phyloP scores from a whole-genome alignment of 2,329 filamentous ascomycete genomes.

The Cyanodermella asteris region DNA sequence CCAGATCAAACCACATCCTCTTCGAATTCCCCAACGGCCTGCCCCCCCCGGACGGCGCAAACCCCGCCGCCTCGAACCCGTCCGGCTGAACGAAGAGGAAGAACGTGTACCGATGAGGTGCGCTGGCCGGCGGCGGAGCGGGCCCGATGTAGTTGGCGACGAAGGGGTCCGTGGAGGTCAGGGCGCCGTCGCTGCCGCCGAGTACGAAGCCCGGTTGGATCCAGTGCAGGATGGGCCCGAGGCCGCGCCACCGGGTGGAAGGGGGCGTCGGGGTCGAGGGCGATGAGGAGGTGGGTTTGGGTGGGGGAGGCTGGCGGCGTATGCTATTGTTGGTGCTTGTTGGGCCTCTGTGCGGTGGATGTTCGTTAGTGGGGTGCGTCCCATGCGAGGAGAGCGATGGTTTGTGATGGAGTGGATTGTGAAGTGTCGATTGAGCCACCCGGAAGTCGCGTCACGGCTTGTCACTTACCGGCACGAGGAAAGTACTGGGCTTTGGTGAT shows the following conservation, averaged over 20 bases:
- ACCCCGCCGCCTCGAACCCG: constrained; percentile 15
- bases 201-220: constrained; percentile 1
- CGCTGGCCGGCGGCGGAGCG: constrained; percentile 22
- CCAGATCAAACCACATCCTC: constrained; percentile 23
- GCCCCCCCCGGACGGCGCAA: constrained; percentile 16
- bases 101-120: constrained; percentile 28
- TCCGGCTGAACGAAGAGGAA: constrained; percentile 27
- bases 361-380: no score
- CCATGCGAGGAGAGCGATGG: no score
- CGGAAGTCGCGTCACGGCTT: no score
- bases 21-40: constrained; percentile 15
- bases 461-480: no score
- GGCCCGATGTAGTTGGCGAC: constrained; percentile 20
- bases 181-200: not conserved
- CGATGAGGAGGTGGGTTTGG: constrained; percentile 1
- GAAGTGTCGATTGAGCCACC: no score
- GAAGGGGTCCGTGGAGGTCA: constrained; percentile 1
- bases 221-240: constrained; percentile 2
- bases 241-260: not conserved
- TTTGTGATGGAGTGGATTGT: no score
- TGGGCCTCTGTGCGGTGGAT: not conserved
- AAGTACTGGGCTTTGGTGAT: not conserved
- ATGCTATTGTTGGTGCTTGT: not conserved
- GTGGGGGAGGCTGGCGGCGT: not conserved
- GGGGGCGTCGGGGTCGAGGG: constrained; percentile 1